Evolutionary conservation across 2,329 filamentous ascomycete species (phyloP).

Genomic region (Massarina eburnea): DNA sequence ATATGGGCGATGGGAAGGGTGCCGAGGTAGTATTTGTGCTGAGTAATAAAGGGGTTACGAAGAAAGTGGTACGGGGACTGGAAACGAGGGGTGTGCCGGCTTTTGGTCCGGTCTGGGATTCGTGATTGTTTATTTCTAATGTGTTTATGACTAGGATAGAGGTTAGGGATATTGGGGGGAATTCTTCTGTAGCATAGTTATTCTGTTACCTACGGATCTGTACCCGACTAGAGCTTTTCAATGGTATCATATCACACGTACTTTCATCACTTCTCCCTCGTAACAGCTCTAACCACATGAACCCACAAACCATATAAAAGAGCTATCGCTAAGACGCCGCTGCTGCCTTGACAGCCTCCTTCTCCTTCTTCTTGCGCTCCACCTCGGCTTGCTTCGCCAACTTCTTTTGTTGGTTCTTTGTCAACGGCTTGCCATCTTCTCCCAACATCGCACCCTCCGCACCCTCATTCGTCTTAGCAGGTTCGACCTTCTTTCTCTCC

Average conservation of each 20-base stretch:
- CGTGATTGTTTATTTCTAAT: slow-evolving; percentile 38
- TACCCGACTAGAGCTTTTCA: background rate
- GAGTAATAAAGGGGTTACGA: slow-evolving; percentile 68
- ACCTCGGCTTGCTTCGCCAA: slow-evolving; percentile 31
- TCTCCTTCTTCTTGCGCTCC: slow-evolving; percentile 39
- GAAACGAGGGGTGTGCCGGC: slow-evolving; percentile 67
- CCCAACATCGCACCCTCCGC: slow-evolving; percentile 16
- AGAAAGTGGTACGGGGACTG: slow-evolving; percentile 68
- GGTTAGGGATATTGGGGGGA: background rate
- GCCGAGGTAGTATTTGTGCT: slow-evolving; percentile 76
- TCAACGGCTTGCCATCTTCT: slow-evolving; percentile 38
- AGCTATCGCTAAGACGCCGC: background rate
- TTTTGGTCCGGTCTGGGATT: slow-evolving; percentile 76
- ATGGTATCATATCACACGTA: slow-evolving; percentile 6
- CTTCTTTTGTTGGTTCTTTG: slow-evolving; percentile 41
- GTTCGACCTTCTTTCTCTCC: slow-evolving; percentile 27
- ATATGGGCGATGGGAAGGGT: slow-evolving; percentile 54
- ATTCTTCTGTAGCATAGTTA: too few relatives aligned
- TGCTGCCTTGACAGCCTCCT: slow-evolving; percentile 29
- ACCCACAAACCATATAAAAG: background rate
- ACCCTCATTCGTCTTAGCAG: slow-evolving; percentile 14
- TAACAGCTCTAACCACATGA: background rate
- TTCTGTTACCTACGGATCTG: background rate
- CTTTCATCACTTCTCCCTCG: background rate
- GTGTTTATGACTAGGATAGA: background rate